Evolutionary conservation across 139 green algal species (phyloP), one percentile per base, ranked within the genome.

Genomic region (Eudorina sp.): DNA sequence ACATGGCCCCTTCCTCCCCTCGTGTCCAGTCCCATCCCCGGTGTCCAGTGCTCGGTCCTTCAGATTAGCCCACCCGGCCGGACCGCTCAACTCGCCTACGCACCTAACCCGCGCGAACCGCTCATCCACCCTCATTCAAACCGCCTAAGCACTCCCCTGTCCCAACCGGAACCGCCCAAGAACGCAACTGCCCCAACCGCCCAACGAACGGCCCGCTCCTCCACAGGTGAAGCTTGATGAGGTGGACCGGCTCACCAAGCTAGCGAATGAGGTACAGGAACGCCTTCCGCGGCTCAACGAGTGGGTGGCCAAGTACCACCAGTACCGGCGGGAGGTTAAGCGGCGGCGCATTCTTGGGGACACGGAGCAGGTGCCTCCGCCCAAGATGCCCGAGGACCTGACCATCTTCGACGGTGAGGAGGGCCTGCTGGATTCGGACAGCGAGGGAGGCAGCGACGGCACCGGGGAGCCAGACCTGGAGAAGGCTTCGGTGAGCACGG

Each of bases 381-480:
- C 80, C 27, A 62, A 76, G 60, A 86, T 86, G 60, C 80, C 80
- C 41, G 60, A 86, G 80, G 80, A 86, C 62, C 80, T 86, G 16
- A 86, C 80, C 78, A 85, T 85, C 53, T 85, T 53, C 40, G 78
- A 85, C 78, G 9, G 25, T 14, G 80, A 83, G 34, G 29, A 16
- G 13, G 31, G 9, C 5, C 36, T 83, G 48, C 14, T 43, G 75
- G 75, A 53, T 0, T 40, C 14, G 11, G 31, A 72, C 27, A 29
- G 13, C 11, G 48, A 9, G 48, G 48, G 13, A 9, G 48, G 48
- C 11, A 55, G 48, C 48, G 11, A 55, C 11, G 48, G 48, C 9
- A 13, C 9, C 48, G 48, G 48, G 48, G 48, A 13, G 48, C 11
- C 48, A 13, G 48, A 55, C 11, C 9, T 55, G 48, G 48, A 55